phyloP scores from a whole-genome alignment of 495 filamentous ascomycete genomes.

The Neurospora tetrasperma region DNA sequence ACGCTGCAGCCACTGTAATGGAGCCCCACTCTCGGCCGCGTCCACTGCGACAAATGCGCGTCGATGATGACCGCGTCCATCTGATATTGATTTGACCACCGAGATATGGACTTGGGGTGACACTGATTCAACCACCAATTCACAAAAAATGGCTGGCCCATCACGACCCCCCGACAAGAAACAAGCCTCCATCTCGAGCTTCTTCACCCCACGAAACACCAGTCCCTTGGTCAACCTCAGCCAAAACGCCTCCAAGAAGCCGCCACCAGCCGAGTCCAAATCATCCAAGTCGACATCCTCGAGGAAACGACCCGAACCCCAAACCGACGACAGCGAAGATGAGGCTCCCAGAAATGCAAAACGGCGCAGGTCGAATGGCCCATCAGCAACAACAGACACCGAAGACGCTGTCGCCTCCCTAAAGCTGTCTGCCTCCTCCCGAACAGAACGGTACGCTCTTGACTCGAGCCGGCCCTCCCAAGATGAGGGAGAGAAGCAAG shows the following conservation, averaged over 20 bases:
- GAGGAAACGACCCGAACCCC: conserved; percentile 37
- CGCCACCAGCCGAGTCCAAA: neutral
- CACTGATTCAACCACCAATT: conserved; percentile 8
- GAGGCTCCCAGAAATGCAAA: conserved; percentile 16
- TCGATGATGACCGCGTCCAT: neutral
- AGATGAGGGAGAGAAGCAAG: conserved; percentile 35
- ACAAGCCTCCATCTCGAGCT: conserved; percentile 76
- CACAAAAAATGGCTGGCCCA: conserved; percentile 27
- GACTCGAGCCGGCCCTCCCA: conserved; percentile 10
- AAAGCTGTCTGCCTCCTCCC: neutral
- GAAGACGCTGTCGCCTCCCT: neutral
- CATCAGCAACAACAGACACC: conserved; percentile 5
- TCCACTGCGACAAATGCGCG: neutral
- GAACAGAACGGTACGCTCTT: conserved; percentile 5
- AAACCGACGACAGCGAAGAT: conserved; percentile 28
- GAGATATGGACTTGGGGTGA: conserved; percentile 7
- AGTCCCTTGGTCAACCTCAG: conserved; percentile 16
- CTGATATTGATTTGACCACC: neutral
- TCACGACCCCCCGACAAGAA: conserved; percentile 41
- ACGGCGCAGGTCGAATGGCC: neutral
- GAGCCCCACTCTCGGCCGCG: neutral
- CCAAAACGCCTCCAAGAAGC: conserved; percentile 9
- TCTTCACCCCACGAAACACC: conserved; percentile 62
- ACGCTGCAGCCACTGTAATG: neutral
- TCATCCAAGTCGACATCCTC: conserved; percentile 1